Conservation (phyloP, 257 asterid genomes). For the Przewalskia tangutica region DNA sequence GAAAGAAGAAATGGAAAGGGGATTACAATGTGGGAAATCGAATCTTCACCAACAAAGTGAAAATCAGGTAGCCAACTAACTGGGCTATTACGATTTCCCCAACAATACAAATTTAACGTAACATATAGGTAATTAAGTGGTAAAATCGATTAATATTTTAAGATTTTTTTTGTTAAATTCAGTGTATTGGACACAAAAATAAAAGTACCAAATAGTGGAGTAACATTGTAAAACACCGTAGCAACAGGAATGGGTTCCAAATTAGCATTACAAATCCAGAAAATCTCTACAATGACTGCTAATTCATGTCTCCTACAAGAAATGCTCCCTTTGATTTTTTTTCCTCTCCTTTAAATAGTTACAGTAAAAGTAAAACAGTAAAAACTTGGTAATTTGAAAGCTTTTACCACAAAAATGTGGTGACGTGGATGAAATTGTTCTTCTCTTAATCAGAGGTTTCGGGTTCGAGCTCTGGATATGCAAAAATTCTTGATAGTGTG, state of each 20-base stretch:
- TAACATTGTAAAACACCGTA: neutral
- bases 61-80: too few species aligned
- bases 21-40: too few species aligned
- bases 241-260: neutral
- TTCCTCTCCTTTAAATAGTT: neutral
- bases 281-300: neutral
- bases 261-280: constrained; percentile 1
- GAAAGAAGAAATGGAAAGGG: too few species aligned
- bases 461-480: too few species aligned
- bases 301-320: neutral
- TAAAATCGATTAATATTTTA: neutral
- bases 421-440: too few species aligned
- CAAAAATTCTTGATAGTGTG: too few species aligned
- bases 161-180: neutral
- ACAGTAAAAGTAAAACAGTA: neutral
- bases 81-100: too few species aligned
- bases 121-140: neutral
- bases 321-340: neutral
- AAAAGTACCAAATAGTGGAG: neutral
- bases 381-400: neutral
- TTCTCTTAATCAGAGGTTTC: too few species aligned
- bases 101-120: neutral
- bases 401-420: too few species aligned
- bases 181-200: neutral
- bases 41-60: too few species aligned